Conservation (phyloP, 2,329 filamentous ascomycete species). For the Fusarium ambrosium region DNA sequence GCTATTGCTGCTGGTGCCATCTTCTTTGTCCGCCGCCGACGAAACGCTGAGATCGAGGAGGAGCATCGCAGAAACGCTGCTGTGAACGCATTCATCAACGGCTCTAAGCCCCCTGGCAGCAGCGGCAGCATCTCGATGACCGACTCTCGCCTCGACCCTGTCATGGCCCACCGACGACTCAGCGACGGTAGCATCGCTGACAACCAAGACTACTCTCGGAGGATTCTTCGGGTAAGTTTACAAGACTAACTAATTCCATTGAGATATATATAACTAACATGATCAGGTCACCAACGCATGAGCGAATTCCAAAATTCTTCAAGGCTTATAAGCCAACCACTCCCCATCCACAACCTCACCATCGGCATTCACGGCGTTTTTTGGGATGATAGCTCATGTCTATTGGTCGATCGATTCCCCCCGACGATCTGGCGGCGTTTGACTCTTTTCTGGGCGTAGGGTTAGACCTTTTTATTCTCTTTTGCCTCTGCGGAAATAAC, state of each 20-base stretch:
- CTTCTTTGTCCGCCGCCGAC: conserved; percentile 81
- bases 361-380: conserved; percentile 61
- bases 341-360: conserved; percentile 33
- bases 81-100: conserved; percentile 80
- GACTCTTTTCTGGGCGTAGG: conserved; percentile 55
- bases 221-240: conserved; percentile 88
- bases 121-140: conserved; percentile 78
- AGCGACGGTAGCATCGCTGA: conserved; percentile 98
- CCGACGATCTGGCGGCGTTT: conserved; percentile 55
- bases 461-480: conserved; percentile 48
- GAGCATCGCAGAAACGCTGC: conserved; percentile 86
- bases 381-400: conserved; percentile 56
- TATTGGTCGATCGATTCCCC: conserved; percentile 50
- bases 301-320: conserved; percentile 46
- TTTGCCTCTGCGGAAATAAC: conserved; percentile 48
- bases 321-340: conserved; percentile 23
- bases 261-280: conserved; percentile 28
- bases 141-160: conserved; percentile 88
- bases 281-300: conserved; percentile 71
- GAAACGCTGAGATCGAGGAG: conserved; percentile 83
- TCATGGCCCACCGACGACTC: conserved; percentile 85
- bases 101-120: conserved; percentile 72
- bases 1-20: conserved; percentile 77
- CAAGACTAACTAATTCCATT: neutral
- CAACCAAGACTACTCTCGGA: conserved; percentile 95